Base-by-base conservation (phyloP, 768 basidiomycete genomes). In the Sistotremastrum suecicum region DNA sequence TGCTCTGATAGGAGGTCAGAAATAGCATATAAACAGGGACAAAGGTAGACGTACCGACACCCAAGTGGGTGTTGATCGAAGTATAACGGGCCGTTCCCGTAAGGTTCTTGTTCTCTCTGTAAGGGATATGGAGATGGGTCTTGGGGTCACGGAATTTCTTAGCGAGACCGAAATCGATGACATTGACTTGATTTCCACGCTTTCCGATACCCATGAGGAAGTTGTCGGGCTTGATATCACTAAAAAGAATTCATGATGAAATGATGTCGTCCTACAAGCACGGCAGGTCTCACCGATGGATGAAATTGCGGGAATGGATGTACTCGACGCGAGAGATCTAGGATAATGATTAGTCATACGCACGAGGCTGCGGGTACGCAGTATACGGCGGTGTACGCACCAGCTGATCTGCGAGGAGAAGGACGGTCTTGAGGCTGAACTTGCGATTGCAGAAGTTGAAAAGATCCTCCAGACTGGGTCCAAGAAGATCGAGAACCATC, bases 101-200 rank as follows among this genome's bases (percentile, higher is more conserved):
- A 56, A 99, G 66, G 61, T 98, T 99, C 86, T 99, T 99, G 78
- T 99, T 99, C 80, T 99, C 94, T 56, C 94, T 76, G 75, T 99
- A 99, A 6, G 95, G 95, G 55, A 99, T 99, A 64, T 99, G 95
- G 36, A 99, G 78, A 61, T 98, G 95, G 49, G 95, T 99, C 80
- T 97, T 98, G 32, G 95, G 92, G 69, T 99, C 95, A 51, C 95
- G 80, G 76, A 92, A 99, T 72, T 99, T 99, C 77, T 98, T 99
- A 31, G 95, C 95, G 41, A 99, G 76, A 70, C 95, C 90, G 46
- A 95, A 95, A 60, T 95, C 91, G 61, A 94, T 88, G 54, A 97
- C 87, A 57, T 99, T 99, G 69, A 99, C 95, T 65, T 99, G 95
- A 61, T 98, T 99, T 52, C 95, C 94, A 54, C 95, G 91, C 71